Conservation (phyloP, 371 early-diverging fungal species). For the Saksenaea oblongispora region DNA sequence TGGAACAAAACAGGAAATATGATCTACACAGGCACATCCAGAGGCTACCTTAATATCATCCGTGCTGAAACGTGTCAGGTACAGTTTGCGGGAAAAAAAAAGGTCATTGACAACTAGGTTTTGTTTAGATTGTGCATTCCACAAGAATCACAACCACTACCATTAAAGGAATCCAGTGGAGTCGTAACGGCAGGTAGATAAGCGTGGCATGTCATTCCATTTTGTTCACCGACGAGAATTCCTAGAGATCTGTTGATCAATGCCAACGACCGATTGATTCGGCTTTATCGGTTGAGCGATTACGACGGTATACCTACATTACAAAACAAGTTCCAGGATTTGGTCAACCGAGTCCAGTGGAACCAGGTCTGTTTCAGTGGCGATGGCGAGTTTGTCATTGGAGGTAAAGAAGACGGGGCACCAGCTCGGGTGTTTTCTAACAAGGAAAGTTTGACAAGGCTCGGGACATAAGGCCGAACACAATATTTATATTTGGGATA, state of each 20-base stretch:
- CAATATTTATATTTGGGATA: conserved; percentile 94
- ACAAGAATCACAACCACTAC: conserved; percentile 51
- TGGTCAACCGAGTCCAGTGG: conserved; percentile 89
- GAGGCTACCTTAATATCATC: conserved; percentile 66
- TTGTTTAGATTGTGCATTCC: conserved; percentile 30
- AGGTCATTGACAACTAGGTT: neutral
- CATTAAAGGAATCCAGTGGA: conserved; percentile 69
- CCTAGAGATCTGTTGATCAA: conserved; percentile 73
- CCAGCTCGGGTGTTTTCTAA: neutral
- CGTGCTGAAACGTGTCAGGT: conserved; percentile 60
- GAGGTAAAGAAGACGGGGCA: conserved; percentile 33
- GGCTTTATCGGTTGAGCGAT: conserved; percentile 56
- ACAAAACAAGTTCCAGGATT: conserved; percentile 81
- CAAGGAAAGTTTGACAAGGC: conserved; percentile 29
- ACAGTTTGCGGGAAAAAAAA: neutral
- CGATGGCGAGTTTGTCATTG: conserved; percentile 86
- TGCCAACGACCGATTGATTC: conserved; percentile 72
- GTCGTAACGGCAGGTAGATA: conserved; percentile 49
- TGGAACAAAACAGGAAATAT: conserved; percentile 62
- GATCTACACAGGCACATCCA: conserved; percentile 74
- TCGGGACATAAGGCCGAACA: conserved; percentile 84
- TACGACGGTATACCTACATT: conserved; percentile 52
- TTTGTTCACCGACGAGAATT: neutral
- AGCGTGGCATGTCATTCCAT: neutral
- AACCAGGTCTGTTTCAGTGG: conserved; percentile 79